phyloP scores from a whole-genome alignment of 192 early-diverging fungal species.

The Backusella morwellensis region DNA sequence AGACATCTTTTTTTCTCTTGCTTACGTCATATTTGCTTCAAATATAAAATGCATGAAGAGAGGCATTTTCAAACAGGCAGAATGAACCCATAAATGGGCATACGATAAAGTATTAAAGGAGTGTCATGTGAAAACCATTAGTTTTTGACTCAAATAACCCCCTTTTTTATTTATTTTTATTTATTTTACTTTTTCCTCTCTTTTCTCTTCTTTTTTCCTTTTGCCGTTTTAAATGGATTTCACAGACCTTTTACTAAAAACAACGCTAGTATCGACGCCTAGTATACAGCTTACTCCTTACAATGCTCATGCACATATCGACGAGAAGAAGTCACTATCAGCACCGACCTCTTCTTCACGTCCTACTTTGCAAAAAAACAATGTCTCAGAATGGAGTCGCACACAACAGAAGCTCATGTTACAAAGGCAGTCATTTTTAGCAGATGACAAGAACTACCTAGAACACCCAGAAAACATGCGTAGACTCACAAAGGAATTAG shows the following conservation, averaged over 20 bases:
- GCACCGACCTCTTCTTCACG: not conserved
- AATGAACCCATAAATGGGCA: not conserved
- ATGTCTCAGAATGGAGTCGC: constrained; percentile 13
- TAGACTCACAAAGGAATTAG: constrained; percentile 42
- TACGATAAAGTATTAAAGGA: not conserved
- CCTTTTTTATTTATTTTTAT: constrained; percentile 4
- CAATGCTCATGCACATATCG: constrained; percentile 8
- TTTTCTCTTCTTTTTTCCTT: not conserved
- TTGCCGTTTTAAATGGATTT: not conserved
- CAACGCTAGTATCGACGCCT: not conserved
- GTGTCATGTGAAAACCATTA: not conserved
- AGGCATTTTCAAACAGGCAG: not conserved
- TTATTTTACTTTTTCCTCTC: not conserved
- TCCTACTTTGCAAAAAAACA: not conserved
- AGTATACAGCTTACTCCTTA: constrained; percentile 6
- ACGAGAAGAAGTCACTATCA: not conserved
- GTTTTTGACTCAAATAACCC: constrained; percentile 6
- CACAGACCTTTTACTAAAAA: not conserved
- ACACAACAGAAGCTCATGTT: constrained; percentile 47
- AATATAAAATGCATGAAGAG: not conserved
- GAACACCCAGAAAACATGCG: constrained; percentile 43
- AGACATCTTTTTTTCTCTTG: not conserved
- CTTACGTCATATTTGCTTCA: not conserved
- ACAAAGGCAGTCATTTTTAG: constrained; percentile 43
- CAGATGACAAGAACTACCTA: constrained; percentile 41